These are phyloP conservation scores for Erodium moschatum DNA, from an alignment of 441 rosid genomes.

Conservation along the genomic window DNA sequence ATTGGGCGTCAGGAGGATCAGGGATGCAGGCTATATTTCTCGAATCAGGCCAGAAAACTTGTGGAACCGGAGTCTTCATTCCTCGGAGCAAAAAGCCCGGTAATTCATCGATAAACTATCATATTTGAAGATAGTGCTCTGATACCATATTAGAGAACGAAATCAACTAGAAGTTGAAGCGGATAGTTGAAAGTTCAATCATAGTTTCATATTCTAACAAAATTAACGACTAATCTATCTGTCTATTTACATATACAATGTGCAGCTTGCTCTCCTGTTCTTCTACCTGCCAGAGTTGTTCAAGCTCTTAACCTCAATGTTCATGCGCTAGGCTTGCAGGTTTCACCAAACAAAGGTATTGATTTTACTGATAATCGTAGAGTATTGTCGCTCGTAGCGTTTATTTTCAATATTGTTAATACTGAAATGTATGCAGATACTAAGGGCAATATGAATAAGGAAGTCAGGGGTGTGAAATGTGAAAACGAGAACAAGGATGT, in stretches of 20 bases:
- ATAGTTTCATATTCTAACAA: too few relatives aligned
- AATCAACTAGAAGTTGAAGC: too few relatives aligned
- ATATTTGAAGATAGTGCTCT: too few relatives aligned
- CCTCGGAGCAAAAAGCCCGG: conserved; percentile 61
- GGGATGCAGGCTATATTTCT: conserved; percentile 82
- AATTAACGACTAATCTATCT: neutral
- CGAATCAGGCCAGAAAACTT: conserved; percentile 44
- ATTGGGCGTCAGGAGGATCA: conserved; percentile 32
- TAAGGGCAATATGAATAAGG: too few relatives aligned
- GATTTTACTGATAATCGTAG: neutral
- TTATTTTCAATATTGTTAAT: too few relatives aligned
- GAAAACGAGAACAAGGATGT: conserved; percentile 20
- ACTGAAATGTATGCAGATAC: too few relatives aligned
- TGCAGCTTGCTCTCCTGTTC: conserved; percentile 79
- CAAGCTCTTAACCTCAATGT: conserved; percentile 74
- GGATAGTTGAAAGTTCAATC: too few relatives aligned
- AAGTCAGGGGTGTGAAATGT: neutral
- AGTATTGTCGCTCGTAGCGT: too few relatives aligned
- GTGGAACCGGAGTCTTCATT: conserved; percentile 91
- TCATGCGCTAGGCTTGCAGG: conserved; percentile 49
- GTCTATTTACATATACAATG: too few relatives aligned
- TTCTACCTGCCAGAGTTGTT: conserved; percentile 72
- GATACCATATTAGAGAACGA: too few relatives aligned
- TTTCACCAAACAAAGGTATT: conserved; percentile 51
- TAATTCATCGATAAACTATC: conserved; percentile 12